These are phyloP conservation scores for Colletotrichum cordylinicola DNA, from an alignment of 2,329 filamentous ascomycete species.

Conservation along the genomic window DNA sequence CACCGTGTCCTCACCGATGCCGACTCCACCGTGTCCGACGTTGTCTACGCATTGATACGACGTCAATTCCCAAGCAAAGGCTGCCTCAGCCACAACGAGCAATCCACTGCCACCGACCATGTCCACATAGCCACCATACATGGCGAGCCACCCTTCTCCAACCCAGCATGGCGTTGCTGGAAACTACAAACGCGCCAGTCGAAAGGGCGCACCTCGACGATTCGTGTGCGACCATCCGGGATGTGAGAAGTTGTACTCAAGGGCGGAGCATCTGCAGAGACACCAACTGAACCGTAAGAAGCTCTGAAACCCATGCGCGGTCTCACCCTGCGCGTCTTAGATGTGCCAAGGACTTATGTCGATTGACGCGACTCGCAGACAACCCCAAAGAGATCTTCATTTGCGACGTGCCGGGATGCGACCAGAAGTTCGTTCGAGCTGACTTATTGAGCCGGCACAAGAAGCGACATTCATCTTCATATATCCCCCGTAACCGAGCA, in stretches of 20 bases:
- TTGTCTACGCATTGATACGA: not conserved
- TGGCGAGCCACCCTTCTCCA: conserved; percentile 9
- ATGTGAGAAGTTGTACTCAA: conserved; percentile 81
- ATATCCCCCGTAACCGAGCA: conserved; percentile 55
- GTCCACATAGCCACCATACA: conserved; percentile 1
- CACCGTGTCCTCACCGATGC: not conserved
- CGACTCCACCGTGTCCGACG: not conserved
- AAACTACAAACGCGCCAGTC: conserved; percentile 56
- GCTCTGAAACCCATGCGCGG: not conserved
- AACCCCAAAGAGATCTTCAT: conserved; percentile 80
- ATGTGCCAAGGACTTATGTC: not conserved
- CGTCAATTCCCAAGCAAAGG: not conserved
- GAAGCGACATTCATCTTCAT: conserved; percentile 66
- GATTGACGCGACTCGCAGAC: conserved; percentile 52
- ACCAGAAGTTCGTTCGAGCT: conserved; percentile 78
- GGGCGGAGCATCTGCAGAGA: conserved; percentile 81
- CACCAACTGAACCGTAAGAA: conserved; percentile 76
- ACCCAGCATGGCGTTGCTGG: conserved; percentile 14
- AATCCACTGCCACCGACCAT: not conserved
- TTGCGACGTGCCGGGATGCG: conserved; percentile 78
- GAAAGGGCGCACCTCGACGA: conserved; percentile 53
- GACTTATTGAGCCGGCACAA: conserved; percentile 75
- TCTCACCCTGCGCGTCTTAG: not conserved
- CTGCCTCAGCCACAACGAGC: not conserved
- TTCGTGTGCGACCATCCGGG: conserved; percentile 72